phyloP scores from a whole-genome alignment of 116 monocot genomes.

The Zostera marina region DNA sequence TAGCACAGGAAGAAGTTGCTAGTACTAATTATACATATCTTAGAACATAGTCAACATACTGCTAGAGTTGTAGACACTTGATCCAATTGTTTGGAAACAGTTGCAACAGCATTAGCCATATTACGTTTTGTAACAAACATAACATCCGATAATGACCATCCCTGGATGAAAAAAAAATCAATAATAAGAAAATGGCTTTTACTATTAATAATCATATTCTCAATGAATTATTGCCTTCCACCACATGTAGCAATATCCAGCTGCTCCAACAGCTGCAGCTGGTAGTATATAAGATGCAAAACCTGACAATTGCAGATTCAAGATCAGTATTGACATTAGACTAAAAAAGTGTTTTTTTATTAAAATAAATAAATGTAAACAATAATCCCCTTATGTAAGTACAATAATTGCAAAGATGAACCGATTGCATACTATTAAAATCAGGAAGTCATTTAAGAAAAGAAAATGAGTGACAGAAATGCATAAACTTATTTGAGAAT shows the following conservation, averaged over 20 bases:
- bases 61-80: slow-evolving; percentile 70
- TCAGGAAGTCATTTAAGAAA: no score
- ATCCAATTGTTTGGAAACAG: slow-evolving; percentile 69
- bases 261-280: slow-evolving; percentile 78
- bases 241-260: slow-evolving; percentile 94
- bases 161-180: slow-evolving; percentile 25
- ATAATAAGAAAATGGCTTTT: background rate
- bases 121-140: slow-evolving; percentile 89
- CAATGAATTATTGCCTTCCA: slow-evolving; percentile 58
- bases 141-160: slow-evolving; percentile 77
- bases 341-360: no score
- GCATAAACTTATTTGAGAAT: no score
- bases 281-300: slow-evolving; percentile 59
- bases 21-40: background rate
- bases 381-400: no score
- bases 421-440: background rate
- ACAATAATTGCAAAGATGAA: background rate
- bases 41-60: slow-evolving; percentile 49
- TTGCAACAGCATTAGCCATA: slow-evolving; percentile 78
- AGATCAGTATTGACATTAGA: background rate
- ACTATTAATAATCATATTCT: background rate
- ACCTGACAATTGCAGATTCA: slow-evolving; percentile 11
- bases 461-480: no score
- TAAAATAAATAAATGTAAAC: no score
- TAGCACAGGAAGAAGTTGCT: background rate